Conservation (phyloP, 2,329 filamentous ascomycete genomes). For the Xylaria sp. region DNA sequence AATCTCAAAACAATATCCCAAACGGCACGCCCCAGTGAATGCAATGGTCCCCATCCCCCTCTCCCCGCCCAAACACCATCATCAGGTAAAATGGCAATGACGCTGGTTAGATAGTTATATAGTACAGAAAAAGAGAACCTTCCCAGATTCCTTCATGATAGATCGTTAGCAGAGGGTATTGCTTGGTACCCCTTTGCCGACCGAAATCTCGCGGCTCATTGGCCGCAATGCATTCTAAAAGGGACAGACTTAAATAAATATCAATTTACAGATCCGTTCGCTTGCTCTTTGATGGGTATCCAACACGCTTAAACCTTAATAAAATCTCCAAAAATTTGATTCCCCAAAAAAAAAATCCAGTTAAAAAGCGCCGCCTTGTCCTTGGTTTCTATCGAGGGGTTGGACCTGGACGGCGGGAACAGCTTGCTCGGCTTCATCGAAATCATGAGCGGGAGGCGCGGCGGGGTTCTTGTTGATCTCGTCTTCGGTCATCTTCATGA, state of each 20-base stretch:
- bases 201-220: not conserved
- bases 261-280: not conserved
- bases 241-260: not conserved
- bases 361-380: slow-evolving; percentile 28
- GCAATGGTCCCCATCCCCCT: slow-evolving; percentile 1
- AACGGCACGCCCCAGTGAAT: slow-evolving; percentile 1
- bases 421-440: slow-evolving; percentile 37
- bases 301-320: slow-evolving; percentile 20
- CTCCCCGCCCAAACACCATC: not conserved
- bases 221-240: slow-evolving; percentile 9
- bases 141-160: not conserved
- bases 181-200: not conserved
- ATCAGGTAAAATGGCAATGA: slow-evolving; percentile 2
- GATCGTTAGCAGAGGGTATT: not conserved
- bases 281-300: slow-evolving; percentile 29
- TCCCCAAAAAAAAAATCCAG: not conserved
- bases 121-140: slow-evolving; percentile 6
- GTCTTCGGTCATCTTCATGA: slow-evolving; percentile 53
- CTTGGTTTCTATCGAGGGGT: slow-evolving; percentile 12
- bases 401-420: slow-evolving; percentile 38
- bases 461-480: slow-evolving; percentile 20
- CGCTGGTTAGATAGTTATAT: not conserved
- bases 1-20: not conserved
- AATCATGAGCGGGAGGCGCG: slow-evolving; percentile 6
- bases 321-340: slow-evolving; percentile 14